These are phyloP conservation scores for Ceratocystis cacaofunesta DNA, from an alignment of 2,329 filamentous ascomycete genomes.

Conservation along the genomic window DNA sequence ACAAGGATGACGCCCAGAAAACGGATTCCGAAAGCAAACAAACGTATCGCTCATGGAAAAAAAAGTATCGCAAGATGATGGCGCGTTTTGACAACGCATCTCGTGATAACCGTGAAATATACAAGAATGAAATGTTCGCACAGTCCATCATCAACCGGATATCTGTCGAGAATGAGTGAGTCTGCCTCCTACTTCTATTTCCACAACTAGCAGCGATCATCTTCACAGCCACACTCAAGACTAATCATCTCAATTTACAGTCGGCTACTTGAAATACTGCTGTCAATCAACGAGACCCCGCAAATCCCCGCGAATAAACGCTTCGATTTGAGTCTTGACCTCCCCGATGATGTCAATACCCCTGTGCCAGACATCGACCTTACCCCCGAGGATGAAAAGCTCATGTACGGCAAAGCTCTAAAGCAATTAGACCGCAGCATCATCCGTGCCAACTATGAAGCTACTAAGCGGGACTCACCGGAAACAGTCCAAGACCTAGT, in stretches of 20 bases:
- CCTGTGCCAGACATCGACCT: constrained; percentile 24
- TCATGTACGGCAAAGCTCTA: constrained; percentile 33
- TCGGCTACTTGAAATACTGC: constrained; percentile 72
- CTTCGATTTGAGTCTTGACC: constrained; percentile 49
- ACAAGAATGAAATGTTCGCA: constrained; percentile 67
- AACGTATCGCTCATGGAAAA: constrained; percentile 59
- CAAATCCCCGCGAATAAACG: constrained; percentile 63
- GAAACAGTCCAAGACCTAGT: constrained; percentile 36
- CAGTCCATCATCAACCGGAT: constrained; percentile 68
- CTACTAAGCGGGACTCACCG: constrained; percentile 50
- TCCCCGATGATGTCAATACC: constrained; percentile 29
- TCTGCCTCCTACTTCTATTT: constrained; percentile 16
- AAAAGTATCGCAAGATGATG: constrained; percentile 92
- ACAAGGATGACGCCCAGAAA: constrained; percentile 22
- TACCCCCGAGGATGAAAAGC: constrained; percentile 27
- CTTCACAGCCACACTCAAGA: not conserved
- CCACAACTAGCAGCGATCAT: not conserved
- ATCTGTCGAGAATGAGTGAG: constrained; percentile 84
- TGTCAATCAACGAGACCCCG: constrained; percentile 74
- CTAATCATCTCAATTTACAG: constrained; percentile 32
- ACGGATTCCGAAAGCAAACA: constrained; percentile 34
- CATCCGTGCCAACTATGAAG: constrained; percentile 35
- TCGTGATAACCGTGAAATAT: constrained; percentile 67
- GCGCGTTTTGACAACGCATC: constrained; percentile 62
- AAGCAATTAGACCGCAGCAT: constrained; percentile 37